Conservation (phyloP, 768 basidiomycete genomes). For the Tephrocybe sp. region DNA sequence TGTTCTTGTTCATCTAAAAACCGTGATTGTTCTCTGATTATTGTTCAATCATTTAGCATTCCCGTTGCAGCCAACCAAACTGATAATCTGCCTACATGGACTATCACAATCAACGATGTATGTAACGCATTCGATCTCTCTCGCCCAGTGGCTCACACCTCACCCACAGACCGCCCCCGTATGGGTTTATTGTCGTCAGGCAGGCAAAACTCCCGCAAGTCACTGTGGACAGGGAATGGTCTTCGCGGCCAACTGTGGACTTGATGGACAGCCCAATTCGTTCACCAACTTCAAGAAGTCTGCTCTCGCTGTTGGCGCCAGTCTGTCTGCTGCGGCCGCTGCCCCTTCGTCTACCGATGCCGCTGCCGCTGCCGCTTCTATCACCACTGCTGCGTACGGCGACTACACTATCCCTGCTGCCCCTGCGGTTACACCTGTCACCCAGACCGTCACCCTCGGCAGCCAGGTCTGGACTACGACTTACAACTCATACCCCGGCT, state of each 20-base stretch:
- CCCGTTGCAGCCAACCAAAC: slow-evolving; percentile 54
- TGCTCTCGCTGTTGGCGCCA: slow-evolving; percentile 54
- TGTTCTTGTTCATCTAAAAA: slow-evolving; percentile 21
- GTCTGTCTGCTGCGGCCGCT: slow-evolving; percentile 42
- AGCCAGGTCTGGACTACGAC: slow-evolving; percentile 53
- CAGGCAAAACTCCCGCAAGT: slow-evolving; percentile 43
- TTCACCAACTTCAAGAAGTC: slow-evolving; percentile 61
- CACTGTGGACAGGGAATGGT: slow-evolving; percentile 71
- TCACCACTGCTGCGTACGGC: slow-evolving; percentile 49
- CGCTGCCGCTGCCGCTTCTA: slow-evolving; percentile 25
- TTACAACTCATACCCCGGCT: slow-evolving; percentile 55
- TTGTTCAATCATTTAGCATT: slow-evolving; percentile 31
- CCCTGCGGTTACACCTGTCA: slow-evolving; percentile 42
- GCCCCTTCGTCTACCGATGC: slow-evolving; percentile 36
- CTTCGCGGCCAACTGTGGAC: slow-evolving; percentile 63
- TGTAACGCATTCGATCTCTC: slow-evolving; percentile 11
- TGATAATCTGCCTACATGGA: slow-evolving; percentile 47
- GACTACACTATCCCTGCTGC: slow-evolving; percentile 50
- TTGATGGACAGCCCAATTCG: slow-evolving; percentile 54
- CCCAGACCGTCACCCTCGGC: slow-evolving; percentile 46
- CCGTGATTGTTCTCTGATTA: slow-evolving; percentile 8
- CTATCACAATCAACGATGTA: slow-evolving; percentile 50
- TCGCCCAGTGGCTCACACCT: slow-evolving; percentile 1
- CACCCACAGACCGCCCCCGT: slow-evolving; percentile 46
- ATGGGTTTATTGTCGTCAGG: slow-evolving; percentile 63